These are phyloP conservation scores for Dissophora globulifera DNA, from an alignment of 192 early-diverging fungal genomes.

Conservation along the genomic window DNA sequence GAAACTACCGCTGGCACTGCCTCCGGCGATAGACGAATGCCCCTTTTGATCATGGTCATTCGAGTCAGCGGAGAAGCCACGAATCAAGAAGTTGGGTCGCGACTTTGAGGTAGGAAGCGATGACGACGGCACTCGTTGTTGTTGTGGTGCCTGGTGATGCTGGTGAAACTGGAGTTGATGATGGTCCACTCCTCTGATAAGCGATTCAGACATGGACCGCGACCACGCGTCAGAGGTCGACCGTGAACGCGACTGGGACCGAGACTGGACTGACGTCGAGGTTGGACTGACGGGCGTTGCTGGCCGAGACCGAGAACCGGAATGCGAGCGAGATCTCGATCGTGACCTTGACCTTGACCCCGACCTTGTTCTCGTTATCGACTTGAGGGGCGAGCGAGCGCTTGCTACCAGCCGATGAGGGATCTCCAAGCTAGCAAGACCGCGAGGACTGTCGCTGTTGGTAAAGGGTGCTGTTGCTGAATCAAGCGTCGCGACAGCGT, in stretches of 20 bases:
- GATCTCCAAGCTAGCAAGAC: neutral
- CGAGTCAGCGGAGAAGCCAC: conserved; percentile 46
- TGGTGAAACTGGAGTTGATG: too few relatives aligned
- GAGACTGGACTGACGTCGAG: conserved; percentile 1
- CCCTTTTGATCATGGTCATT: conserved; percentile 14
- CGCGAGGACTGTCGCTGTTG: neutral
- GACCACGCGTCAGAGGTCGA: conserved; percentile 21
- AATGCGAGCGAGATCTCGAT: conserved; percentile 14
- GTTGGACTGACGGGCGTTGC: neutral
- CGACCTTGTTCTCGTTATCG: conserved; percentile 11
- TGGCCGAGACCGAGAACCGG: conserved; percentile 19
- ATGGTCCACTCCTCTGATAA: conserved; percentile 6
- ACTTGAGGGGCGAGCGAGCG: too few relatives aligned
- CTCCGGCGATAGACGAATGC: neutral
- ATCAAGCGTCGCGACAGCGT: too few relatives aligned
- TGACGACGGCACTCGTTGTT: conserved; percentile 1
- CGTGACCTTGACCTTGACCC: conserved; percentile 21
- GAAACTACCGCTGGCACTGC: conserved; percentile 9
- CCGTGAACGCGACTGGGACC: conserved; percentile 9
- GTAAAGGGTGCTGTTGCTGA: too few relatives aligned
- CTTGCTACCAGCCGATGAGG: too few relatives aligned
- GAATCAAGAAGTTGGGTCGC: conserved; percentile 25
- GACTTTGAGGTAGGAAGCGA: conserved; percentile 9
- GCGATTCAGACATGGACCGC: conserved; percentile 13
- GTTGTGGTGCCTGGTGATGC: too few relatives aligned